These are phyloP conservation scores for Achlya hypogyna DNA, from an alignment of 352 stramenopile genomes.

Conservation along the genomic window DNA sequence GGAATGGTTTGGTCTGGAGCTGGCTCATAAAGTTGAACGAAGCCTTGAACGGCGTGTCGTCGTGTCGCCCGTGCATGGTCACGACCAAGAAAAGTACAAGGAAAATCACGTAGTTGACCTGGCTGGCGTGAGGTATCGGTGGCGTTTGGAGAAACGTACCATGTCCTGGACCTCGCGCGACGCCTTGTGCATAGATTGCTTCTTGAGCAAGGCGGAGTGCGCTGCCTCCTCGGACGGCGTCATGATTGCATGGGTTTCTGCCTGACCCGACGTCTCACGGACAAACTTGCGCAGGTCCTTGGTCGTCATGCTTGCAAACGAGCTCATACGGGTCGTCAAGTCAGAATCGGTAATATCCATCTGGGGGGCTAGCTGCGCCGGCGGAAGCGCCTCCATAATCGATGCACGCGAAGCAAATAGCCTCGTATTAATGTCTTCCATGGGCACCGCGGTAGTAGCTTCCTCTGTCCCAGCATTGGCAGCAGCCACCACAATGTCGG, in stretches of 20 bases:
- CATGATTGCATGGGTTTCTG: background rate
- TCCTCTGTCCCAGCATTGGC: too few species aligned
- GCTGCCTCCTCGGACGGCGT: background rate
- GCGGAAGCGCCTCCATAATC: too few species aligned
- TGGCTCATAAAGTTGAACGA: constrained; percentile 15
- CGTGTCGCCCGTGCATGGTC: constrained; percentile 7
- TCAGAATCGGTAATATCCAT: too few species aligned
- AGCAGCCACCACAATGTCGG: too few species aligned
- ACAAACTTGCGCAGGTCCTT: background rate
- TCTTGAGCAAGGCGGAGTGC: background rate
- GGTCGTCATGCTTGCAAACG: background rate
- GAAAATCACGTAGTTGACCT: constrained; percentile 18
- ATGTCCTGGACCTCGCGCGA: constrained; percentile 11
- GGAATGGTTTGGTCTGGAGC: constrained; percentile 15
- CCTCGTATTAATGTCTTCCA: too few species aligned
- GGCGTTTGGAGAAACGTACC: background rate
- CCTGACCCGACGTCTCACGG: background rate
- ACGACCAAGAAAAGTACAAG: constrained; percentile 2
- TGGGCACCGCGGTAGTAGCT: too few species aligned
- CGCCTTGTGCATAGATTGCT: constrained; percentile 2
- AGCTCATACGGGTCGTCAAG: too few species aligned
- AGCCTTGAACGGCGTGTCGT: constrained; percentile 13
- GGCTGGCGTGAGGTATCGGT: background rate
- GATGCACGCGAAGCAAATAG: too few species aligned
- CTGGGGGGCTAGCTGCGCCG: too few species aligned